Evolutionary conservation across 1,284 basidiomycete species (phyloP), one percentile per base, ranked within the genome.

Genomic region (Ganoderma leucocontextum): DNA sequence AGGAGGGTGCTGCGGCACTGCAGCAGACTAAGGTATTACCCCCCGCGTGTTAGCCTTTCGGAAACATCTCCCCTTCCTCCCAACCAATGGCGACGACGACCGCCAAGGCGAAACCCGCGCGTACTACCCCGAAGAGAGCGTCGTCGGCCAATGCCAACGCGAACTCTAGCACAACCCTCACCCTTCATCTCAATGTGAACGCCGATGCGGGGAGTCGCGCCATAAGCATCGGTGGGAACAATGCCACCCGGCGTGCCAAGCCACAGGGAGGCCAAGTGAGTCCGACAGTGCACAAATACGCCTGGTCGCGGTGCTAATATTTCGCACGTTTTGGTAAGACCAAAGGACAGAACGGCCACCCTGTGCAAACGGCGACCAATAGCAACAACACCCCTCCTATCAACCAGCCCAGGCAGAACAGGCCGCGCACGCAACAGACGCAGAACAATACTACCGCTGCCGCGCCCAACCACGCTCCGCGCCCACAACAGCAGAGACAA

Each of bases 101-200:
- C 17, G 35, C 22, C 2, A 38, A 19, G 55, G 10, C 55, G 19
- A 58, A 58, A 12, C 55, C 55, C 1, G 19, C 55, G 55, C 33
- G 35, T 9, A 58, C 55, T 7, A 22, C 55, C 35, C 29, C 55
- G 2, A 58, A 38, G 55, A 57, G 8, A n/a, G 33, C 35, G 55
- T 12, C 55, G 33, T 58, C 35, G 19, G 19, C 55, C 2, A 38
- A n/a, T 58, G 55, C 35, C 19, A 58, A 38, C 17, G 55, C n/a
- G 22, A 63, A 25, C 22, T 39, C 47, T 6, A 63, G 29, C 36
- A 53, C 61, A 7, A 53, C 61, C n/a, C 38, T 63, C 36, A 63
- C 62, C 38, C 62, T 63, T 4, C 62, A 41, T 8, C 62, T 63
- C 35, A 63, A 63, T 12, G 5, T 63, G 35, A 52, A 41, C 62